Percentiles rank a stretch among this genome's conserved stretches.
phyloP scores from a whole-genome alignment of 768 basidiomycete species.

The Chalciporus sphaerocephalus region DNA sequence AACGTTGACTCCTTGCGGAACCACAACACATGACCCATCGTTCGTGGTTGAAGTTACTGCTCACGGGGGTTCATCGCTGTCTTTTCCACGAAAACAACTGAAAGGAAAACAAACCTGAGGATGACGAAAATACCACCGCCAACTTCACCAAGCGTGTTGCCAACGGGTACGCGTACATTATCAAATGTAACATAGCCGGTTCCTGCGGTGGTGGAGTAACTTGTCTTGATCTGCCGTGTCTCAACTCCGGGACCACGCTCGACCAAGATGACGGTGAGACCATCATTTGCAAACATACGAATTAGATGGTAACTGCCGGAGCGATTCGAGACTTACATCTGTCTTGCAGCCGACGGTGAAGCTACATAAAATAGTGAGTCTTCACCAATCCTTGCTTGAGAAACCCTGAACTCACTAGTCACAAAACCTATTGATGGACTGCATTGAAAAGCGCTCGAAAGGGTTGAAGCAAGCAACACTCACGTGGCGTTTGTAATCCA shows the following conservation, averaged over 20 bases:
- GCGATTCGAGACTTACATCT: constrained; percentile 32
- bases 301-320: constrained; percentile 21
- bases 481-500: constrained; percentile 61
- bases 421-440: constrained; percentile 34
- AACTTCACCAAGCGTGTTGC: constrained; percentile 70
- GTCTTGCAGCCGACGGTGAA: constrained; percentile 60
- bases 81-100: background rate
- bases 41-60: constrained; percentile 90
- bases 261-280: constrained; percentile 63
- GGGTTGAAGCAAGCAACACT: constrained; percentile 12
- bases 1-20: constrained; percentile 66
- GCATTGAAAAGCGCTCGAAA: constrained; percentile 2
- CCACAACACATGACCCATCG: constrained; percentile 88
- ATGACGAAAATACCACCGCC: constrained; percentile 62
- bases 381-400: background rate
- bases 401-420: constrained; percentile 34
- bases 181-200: constrained; percentile 83
- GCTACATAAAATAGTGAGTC: constrained; percentile 33
- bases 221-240: constrained; percentile 68
- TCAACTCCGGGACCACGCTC: constrained; percentile 62
- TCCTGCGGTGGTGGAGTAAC: constrained; percentile 85
- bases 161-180: constrained; percentile 79
- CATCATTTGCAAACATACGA: constrained; percentile 37
- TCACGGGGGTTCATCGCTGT: constrained; percentile 11
- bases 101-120: constrained; percentile 37